Evolutionary conservation across 805 yeast species (phyloP), one percentile per base, ranked within the genome.

Genomic region (Priceomyces carsonii): DNA sequence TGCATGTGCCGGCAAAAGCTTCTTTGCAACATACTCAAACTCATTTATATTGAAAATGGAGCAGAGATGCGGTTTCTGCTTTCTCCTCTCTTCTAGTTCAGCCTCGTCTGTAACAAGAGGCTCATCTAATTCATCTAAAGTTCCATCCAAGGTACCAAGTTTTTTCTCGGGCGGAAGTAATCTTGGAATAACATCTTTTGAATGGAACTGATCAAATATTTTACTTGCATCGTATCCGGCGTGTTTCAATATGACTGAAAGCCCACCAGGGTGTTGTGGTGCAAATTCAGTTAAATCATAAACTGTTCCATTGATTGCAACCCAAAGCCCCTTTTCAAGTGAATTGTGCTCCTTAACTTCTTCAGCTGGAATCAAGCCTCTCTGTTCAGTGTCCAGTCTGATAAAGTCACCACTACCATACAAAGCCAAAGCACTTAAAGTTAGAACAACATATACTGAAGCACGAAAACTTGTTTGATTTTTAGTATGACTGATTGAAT

Each of bases 221-320:
- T 44, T 40, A 17, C 75, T 61, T 5, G 75, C 79, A 48, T 84
- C 89, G 39, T 75, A 78, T 15, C 90, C 90, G 8, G 75, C 79
- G 42, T 61, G 60, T 19, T 55, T 57, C 31, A 71, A 45, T 19
- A 75, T 61, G 12, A 73, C 63, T 10, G 49, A 44, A 26, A 48
- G 53, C n/a, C 80, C 80, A 16, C 80, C 80, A 1, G 80, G 80
- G 49, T 71, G 77, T 12, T 47, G 43, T 6, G 57, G 47, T 2
- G 68, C 28, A 38, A 69, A 71, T 10, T 48, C 50, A 13, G 66
- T 56, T 39, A 62, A 33, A 38, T 61, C 66, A 41, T 59, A 62
- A 3, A 62, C 65, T 20, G 57, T 39, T 3, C 59, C 60, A 19
- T 57, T 44, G 29, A 62, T 47, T 3, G 45, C 59, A 2, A 59